Evolutionary conservation across 1,284 basidiomycete species (phyloP), one percentile per base, ranked within the genome.

Genomic region (Leccinum proliferum): DNA sequence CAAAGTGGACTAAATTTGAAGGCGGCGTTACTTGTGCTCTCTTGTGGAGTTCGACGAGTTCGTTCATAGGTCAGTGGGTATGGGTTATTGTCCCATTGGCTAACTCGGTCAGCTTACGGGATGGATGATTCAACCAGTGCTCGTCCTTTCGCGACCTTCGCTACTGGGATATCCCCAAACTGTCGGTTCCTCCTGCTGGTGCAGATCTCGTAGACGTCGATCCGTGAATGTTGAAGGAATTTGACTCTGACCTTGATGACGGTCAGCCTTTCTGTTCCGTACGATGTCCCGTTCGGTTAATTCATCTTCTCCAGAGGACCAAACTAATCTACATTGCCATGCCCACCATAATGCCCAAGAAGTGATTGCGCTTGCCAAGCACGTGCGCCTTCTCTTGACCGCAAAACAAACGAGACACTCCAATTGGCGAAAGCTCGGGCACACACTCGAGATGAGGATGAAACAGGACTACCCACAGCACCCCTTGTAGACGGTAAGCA

Each of bases 271-370:
- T 25, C 14, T 50, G 37, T 25, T 57, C 59, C 34, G 43, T 21
- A 50, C 39, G 8, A 6, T 55, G 15, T 50, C 57, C 58, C 2
- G 8, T 43, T 25, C 52, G 56, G 57, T 55, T 62, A 25, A 66
- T 59, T 21, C 14, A 46, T 57, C 14, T 55, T 8, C 39, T 46
- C 41, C 61, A 60, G 94, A 96, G 70, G 94, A 99, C 76, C 86
- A 90, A 70, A 91, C 89, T 48, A 98, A 96, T 72, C 83, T 98
- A 59, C 91, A 93, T 65, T 83, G 83, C 11, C 96, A 98, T 74
- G 96, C 96, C 1, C 85, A 88, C 48, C 82, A 87, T 67, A 96
- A 97, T 70, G 96, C 96, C 0, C 92, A 95, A 69, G 93, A 93
- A 66, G 94, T 94, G 4, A 86, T 98, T 46, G 84, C 84, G 25